phyloP scores from a whole-genome alignment of 208 protist genomes.

The Acanthamoeba lenticulata region DNA sequence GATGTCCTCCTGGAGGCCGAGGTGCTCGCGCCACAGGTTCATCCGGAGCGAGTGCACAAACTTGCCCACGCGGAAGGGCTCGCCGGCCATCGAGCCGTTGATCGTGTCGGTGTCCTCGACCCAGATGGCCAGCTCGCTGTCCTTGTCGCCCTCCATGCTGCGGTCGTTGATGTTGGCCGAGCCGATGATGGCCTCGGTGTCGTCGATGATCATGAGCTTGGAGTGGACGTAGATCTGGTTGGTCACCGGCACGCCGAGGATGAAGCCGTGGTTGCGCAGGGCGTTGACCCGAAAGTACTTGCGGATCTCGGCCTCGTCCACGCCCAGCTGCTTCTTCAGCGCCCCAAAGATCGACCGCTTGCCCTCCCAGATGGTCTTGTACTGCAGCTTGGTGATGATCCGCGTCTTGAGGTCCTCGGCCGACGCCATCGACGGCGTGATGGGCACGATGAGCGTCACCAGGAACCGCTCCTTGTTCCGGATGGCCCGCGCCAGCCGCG shows the following conservation, averaged over 20 bases:
- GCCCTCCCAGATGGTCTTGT: slow-evolving; percentile 57
- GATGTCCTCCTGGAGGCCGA: slow-evolving; percentile 69
- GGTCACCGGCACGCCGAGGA: slow-evolving; percentile 59
- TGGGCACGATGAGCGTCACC: slow-evolving; percentile 72
- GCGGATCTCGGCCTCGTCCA: background rate
- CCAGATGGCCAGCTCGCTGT: slow-evolving; percentile 74
- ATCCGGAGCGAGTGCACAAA: slow-evolving; percentile 69
- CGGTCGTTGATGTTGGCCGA: slow-evolving; percentile 84
- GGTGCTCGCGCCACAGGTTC: slow-evolving; percentile 77
- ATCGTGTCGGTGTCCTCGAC: slow-evolving; percentile 68
- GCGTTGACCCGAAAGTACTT: slow-evolving; percentile 77
- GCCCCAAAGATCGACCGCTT: slow-evolving; percentile 28
- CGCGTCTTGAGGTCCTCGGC: slow-evolving; percentile 46
- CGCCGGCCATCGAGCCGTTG: slow-evolving; percentile 64
- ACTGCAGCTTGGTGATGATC: slow-evolving; percentile 64
- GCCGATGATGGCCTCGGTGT: slow-evolving; percentile 75
- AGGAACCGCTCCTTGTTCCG: slow-evolving; percentile 57
- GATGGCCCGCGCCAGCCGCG: slow-evolving; percentile 66
- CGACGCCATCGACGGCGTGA: slow-evolving; percentile 62
- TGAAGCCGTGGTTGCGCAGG: slow-evolving; percentile 65
- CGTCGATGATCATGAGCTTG: slow-evolving; percentile 82
- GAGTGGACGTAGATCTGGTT: slow-evolving; percentile 82
- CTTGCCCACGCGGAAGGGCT: slow-evolving; percentile 54
- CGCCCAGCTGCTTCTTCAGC: background rate
- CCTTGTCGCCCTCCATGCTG: slow-evolving; percentile 71